Percentiles rank a stretch among this genome's conserved stretches.
These are phyloP conservation scores for Lasiodiplodia sp. DNA, from an alignment of 2,329 filamentous ascomycete species.

Conservation along the genomic window DNA sequence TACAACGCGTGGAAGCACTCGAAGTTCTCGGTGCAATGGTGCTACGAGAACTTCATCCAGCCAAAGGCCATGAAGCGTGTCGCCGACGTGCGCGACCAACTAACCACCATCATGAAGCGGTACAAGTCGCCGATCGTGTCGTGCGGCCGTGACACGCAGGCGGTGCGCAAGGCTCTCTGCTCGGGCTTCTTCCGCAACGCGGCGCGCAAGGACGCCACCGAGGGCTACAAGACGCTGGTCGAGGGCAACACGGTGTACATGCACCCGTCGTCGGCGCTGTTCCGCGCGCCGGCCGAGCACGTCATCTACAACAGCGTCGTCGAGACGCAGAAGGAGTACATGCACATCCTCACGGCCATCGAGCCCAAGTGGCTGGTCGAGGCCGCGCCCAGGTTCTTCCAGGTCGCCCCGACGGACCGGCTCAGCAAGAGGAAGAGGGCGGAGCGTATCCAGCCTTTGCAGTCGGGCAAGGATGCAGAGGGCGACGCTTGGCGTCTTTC, in stretches of 20 bases:
- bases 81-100: slow-evolving; percentile 89
- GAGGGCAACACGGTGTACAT: slow-evolving; percentile 95
- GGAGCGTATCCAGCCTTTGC: slow-evolving; percentile 84
- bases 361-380: slow-evolving; percentile 95
- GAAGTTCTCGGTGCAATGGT: slow-evolving; percentile 86
- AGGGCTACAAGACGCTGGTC: slow-evolving; percentile 96
- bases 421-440: slow-evolving; percentile 92
- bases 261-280: slow-evolving; percentile 89
- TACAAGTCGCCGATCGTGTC: slow-evolving; percentile 83
- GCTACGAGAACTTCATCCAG: slow-evolving; percentile 97
- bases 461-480: slow-evolving; percentile 90
- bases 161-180: slow-evolving; percentile 88
- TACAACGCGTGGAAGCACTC: slow-evolving; percentile 96
- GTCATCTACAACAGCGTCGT: slow-evolving; percentile 93
- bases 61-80: slow-evolving; percentile 86
- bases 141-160: slow-evolving; percentile 86
- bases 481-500: slow-evolving; percentile 96
- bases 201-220: slow-evolving; percentile 92
- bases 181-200: slow-evolving; percentile 95
- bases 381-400: slow-evolving; percentile 98
- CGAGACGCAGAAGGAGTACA: slow-evolving; percentile 96
- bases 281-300: slow-evolving; percentile 95
- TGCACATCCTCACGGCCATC: slow-evolving; percentile 92
- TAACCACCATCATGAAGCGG: slow-evolving; percentile 91
- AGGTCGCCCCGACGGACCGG: slow-evolving; percentile 86